Evolutionary conservation across 2,329 filamentous ascomycete species (phyloP).

Genomic region (Aaosphaeria arxii): DNA sequence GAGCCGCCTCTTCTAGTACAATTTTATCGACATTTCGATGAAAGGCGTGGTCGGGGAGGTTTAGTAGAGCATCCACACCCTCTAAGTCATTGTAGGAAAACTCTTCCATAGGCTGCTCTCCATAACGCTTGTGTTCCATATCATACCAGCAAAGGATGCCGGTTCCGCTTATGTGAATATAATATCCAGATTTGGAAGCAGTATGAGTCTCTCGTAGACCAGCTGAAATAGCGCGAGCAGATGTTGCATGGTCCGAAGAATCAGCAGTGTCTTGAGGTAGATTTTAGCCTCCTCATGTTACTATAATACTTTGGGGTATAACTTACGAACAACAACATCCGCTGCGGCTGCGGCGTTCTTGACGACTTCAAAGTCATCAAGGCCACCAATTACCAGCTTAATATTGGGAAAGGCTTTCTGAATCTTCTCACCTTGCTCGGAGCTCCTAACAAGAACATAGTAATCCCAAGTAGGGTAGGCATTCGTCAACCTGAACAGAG

Average conservation of each 20-base stretch:
- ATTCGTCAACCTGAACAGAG: constrained; percentile 9
- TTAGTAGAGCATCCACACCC: constrained; percentile 53
- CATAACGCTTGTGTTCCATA: constrained; percentile 41
- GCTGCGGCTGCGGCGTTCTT: constrained; percentile 24
- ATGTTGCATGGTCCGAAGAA: constrained; percentile 24
- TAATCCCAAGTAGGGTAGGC: not conserved
- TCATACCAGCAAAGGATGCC: constrained; percentile 54
- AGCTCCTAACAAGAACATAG: too few species aligned
- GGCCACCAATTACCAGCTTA: not conserved
- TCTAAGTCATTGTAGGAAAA: constrained; percentile 58
- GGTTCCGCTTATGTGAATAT: constrained; percentile 54
- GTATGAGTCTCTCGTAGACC: constrained; percentile 49
- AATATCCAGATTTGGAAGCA: constrained; percentile 45
- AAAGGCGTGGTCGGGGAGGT: constrained; percentile 53
- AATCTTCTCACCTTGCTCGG: too few species aligned
- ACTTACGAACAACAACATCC: constrained; percentile 45
- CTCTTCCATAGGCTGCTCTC: constrained; percentile 39
- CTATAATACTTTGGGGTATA: too few species aligned
- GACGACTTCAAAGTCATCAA: not conserved
- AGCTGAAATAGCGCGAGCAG: constrained; percentile 47
- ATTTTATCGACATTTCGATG: constrained; percentile 69
- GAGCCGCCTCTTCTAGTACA: constrained; percentile 50
- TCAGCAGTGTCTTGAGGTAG: constrained; percentile 18
- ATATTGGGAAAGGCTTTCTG: too few species aligned
- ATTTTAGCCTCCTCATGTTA: not conserved